Percentiles rank a stretch among this genome's conserved stretches.
phyloP scores from a whole-genome alignment of 768 basidiomycete species.

The Strobilomyces echinocephalus region DNA sequence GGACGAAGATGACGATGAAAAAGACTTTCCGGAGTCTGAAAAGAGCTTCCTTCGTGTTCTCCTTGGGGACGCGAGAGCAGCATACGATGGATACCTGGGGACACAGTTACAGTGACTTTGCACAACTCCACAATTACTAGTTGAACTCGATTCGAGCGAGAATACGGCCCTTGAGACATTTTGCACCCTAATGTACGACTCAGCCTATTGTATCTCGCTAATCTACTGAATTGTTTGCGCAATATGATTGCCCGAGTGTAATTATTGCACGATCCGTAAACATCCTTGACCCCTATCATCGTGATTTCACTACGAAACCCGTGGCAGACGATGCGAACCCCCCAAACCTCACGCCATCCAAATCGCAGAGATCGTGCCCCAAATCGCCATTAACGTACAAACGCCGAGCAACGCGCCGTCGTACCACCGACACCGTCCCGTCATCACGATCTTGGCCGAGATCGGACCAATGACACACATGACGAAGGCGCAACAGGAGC shows the following conservation, averaged over 20 bases:
- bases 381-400: conserved; percentile 62
- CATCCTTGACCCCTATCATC: no score
- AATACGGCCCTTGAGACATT: no score
- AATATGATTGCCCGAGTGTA: no score
- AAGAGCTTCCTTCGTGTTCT: conserved; percentile 10
- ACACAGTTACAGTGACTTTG: not conserved
- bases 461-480: conserved; percentile 77
- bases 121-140: no score
- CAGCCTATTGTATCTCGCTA: no score
- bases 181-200: no score
- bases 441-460: conserved; percentile 60
- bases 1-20: not conserved
- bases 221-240: no score
- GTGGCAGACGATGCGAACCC: not conserved
- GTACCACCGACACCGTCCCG: conserved; percentile 41
- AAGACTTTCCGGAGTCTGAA: not conserved
- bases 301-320: no score
- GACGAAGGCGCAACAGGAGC: conserved; percentile 78
- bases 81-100: conserved; percentile 8
- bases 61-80: conserved; percentile 14
- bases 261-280: no score
- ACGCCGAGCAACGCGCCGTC: conserved; percentile 53
- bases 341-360: conserved; percentile 32
- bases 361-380: conserved; percentile 73
- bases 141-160: no score